Percentiles rank a stretch among this genome's conserved stretches.
These are phyloP conservation scores for Babesia ovis DNA, from an alignment of 169 alveolate genomes.

Conservation along the genomic window DNA sequence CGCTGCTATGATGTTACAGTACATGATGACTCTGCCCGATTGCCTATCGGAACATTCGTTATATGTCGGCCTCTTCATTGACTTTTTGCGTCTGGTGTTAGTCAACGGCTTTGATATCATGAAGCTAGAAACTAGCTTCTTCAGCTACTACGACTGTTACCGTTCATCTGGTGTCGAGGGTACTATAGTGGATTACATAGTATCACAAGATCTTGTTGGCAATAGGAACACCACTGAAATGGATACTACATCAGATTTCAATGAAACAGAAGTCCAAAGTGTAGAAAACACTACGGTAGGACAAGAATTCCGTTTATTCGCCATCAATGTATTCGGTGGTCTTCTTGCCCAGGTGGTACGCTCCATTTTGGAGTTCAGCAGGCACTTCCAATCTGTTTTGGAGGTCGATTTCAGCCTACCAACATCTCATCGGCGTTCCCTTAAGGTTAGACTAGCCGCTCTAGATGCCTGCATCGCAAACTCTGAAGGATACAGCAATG, in stretches of 20 bases:
- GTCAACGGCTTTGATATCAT: not conserved
- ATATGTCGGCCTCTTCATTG: slow-evolving; percentile 36
- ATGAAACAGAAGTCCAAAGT: too few species aligned
- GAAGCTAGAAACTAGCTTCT: slow-evolving; percentile 17
- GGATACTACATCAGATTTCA: not conserved
- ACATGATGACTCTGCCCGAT: slow-evolving; percentile 16
- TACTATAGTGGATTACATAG: slow-evolving; percentile 4
- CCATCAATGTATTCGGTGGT: slow-evolving; percentile 37
- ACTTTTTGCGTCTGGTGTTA: slow-evolving; percentile 7
- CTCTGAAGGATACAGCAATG: not conserved
- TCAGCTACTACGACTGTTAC: slow-evolving; percentile 31
- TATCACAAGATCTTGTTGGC: slow-evolving; percentile 5
- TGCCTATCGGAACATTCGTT: slow-evolving; percentile 23
- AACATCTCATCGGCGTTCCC: not conserved
- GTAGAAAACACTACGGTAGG: not conserved
- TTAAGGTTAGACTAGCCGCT: slow-evolving; percentile 6
- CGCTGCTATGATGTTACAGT: slow-evolving; percentile 27
- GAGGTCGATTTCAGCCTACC: slow-evolving; percentile 11
- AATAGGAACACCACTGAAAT: not conserved
- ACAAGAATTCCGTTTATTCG: slow-evolving; percentile 34
- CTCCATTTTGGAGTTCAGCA: slow-evolving; percentile 24
- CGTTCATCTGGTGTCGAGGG: not conserved
- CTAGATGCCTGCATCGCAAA: not conserved
- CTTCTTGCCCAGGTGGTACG: slow-evolving; percentile 33
- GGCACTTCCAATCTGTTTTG: slow-evolving; percentile 5